Percentiles rank a stretch among this genome's conserved stretches.
Conservation (phyloP, 208 protist genomes). For the Leptomonas seymouri region DNA sequence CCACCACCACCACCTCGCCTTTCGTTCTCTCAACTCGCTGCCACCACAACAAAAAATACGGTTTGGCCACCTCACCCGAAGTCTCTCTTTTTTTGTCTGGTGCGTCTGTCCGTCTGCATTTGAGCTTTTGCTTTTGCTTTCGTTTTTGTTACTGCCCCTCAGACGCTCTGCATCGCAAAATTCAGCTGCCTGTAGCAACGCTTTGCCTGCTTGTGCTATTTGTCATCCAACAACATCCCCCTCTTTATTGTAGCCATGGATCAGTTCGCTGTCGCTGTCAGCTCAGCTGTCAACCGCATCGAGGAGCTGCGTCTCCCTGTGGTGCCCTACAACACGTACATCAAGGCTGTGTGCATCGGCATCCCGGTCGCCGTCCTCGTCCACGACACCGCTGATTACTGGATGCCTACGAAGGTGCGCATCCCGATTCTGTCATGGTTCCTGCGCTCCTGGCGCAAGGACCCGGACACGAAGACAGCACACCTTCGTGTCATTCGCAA, state of each 20-base stretch:
- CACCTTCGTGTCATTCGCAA: conserved; percentile 68
- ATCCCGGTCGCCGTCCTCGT: conserved; percentile 78
- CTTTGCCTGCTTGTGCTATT: too few relatives aligned
- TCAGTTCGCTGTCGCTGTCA: conserved; percentile 62
- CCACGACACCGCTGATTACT: conserved; percentile 81
- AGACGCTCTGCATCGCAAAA: too few relatives aligned
- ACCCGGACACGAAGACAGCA: conserved; percentile 55
- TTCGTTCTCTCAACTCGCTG: too few relatives aligned
- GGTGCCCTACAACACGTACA: conserved; percentile 56
- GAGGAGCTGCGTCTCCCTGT: conserved; percentile 70
- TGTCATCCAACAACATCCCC: too few relatives aligned
- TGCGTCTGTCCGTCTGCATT: too few relatives aligned
- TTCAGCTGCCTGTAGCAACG: too few relatives aligned
- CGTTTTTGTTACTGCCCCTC: too few relatives aligned
- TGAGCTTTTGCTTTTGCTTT: too few relatives aligned
- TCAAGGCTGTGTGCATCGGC: conserved; percentile 62
- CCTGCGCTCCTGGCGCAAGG: conserved; percentile 62
- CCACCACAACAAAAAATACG: too few relatives aligned
- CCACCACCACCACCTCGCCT: too few relatives aligned
- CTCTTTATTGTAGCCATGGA: conserved; percentile 51
- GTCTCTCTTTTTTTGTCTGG: too few relatives aligned
- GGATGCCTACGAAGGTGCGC: conserved; percentile 59
- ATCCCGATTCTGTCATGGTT: conserved; percentile 84
- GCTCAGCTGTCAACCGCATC: conserved; percentile 60
- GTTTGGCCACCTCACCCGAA: too few relatives aligned